Evolutionary conservation across 257 asterid genomes (phyloP), one percentile per base, ranked within the genome.

Genomic region (Lavandula angustifolia): DNA sequence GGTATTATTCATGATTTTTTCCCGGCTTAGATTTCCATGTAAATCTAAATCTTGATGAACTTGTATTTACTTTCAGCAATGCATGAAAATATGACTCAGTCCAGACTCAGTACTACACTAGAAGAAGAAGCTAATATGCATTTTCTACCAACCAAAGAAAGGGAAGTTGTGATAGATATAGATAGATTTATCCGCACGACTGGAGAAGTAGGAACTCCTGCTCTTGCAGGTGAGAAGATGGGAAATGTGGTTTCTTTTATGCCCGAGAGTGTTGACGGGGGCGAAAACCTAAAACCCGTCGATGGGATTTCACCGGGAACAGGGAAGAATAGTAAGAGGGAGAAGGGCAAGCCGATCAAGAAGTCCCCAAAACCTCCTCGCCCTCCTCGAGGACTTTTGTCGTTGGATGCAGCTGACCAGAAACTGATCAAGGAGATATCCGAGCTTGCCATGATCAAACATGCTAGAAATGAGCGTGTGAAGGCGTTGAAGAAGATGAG

Each of bases 361-460:
- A 85, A 81, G 79, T 82, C 85, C 44, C 83, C 84, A 5, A 85
- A 84, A 41, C 97, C 95, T 32, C 64, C 97, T 1, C 95, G 96
- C 1, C 98, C 98, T 16, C 94, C 96, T 0, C 71, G 87, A 64
- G 95, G 91, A 40, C 3, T 9, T 29, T 74, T 82, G 48, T 85
- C 90, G 7, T 41, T 92, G 27, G 97, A 92, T 69, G 95, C 88
- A 37, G 96, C 94, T 32, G 96, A 89, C 31, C 89, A 81, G 59
- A 92, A 85, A 77, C 75, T 92, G 75, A 87, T 89, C 44, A 84
- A 78, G 71, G 94, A 92, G 80, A 60, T 92, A 27, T 62, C 92
- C 3, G 89, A 88, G 64, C 84, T 88, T 18, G 89, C 85, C 3
- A 75, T 69, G 82, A 66, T 89, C 4, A 92, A 89, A 68, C 91